phyloP scores from a whole-genome alignment of 225 moss, liverwort and hornwort genomes.

The Bryoerythrophyllum caledonicum region DNA sequence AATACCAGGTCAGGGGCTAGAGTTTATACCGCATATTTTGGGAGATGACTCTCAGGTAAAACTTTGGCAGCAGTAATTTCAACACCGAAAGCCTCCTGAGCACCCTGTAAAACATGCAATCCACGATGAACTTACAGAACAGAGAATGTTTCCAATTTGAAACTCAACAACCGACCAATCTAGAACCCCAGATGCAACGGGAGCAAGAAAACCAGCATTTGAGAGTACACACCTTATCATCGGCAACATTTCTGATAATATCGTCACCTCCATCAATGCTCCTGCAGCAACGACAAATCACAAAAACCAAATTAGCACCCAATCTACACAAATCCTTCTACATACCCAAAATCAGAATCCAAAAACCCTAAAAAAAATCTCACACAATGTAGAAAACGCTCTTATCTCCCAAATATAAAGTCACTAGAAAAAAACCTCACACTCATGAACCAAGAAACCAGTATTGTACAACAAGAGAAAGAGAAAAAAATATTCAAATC shows the following conservation, averaged over 20 bases:
- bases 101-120: constrained; percentile 24
- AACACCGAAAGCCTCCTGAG: constrained; percentile 18
- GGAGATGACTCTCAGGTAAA: constrained; percentile 24
- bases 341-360: neutral
- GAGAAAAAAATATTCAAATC: neutral
- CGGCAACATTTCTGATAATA: constrained; percentile 1
- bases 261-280: constrained; percentile 37
- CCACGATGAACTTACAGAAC: constrained; percentile 16
- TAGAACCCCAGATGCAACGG: neutral
- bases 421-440: neutral
- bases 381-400: neutral
- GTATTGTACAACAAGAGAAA: neutral
- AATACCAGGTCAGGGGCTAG: neutral
- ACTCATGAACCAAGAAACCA: neutral
- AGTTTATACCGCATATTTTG: constrained; percentile 45
- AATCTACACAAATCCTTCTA: neutral
- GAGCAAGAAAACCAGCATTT: neutral
- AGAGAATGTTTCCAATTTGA: neutral
- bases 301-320: neutral
- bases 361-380: constrained; percentile 7
- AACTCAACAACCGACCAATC: neutral
- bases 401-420: neutral
- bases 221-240: constrained; percentile 29
- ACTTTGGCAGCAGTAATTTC: neutral
- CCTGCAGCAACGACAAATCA: constrained; percentile 34